Evolutionary conservation across 371 early-diverging fungal genomes (phyloP).

Genomic region (Mucor velutinosus): DNA sequence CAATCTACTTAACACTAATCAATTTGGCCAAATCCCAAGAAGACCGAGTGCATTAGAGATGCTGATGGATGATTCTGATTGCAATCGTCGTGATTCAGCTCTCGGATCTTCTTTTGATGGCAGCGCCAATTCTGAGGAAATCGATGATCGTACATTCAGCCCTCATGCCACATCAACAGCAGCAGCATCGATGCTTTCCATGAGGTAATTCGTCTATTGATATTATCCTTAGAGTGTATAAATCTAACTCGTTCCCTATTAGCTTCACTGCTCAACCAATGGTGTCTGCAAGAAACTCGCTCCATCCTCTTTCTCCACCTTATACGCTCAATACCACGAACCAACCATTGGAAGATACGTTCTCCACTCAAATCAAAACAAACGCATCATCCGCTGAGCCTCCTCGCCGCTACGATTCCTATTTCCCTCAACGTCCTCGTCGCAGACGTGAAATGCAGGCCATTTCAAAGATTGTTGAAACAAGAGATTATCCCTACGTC

Average conservation of each 20-base stretch:
- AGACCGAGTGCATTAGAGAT: conserved; percentile 23
- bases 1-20: conserved; percentile 5
- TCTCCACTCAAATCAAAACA: conserved; percentile 2
- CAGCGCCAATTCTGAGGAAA: conserved; percentile 26
- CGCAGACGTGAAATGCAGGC: conserved; percentile 63
- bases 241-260: neutral
- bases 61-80: conserved; percentile 19
- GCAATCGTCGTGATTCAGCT: conserved; percentile 26
- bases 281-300: conserved; percentile 16
- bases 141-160: conserved; percentile 12
- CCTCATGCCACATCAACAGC: conserved; percentile 8
- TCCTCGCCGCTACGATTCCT: conserved; percentile 5
- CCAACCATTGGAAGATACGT: neutral
- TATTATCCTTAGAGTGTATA: too few species aligned
- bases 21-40: conserved; percentile 9
- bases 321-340: neutral
- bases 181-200: conserved; percentile 16
- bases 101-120: conserved; percentile 32
- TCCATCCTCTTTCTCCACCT: conserved; percentile 25
- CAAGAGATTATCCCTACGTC: conserved; percentile 50
- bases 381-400: neutral
- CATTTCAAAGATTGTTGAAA: conserved; percentile 59
- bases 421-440: conserved; percentile 26
- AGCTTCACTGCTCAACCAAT: conserved; percentile 22
- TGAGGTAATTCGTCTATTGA: conserved; percentile 9